Conservation (phyloP, 495 filamentous ascomycete species). For the Melanomma pulvis-pyrius region DNA sequence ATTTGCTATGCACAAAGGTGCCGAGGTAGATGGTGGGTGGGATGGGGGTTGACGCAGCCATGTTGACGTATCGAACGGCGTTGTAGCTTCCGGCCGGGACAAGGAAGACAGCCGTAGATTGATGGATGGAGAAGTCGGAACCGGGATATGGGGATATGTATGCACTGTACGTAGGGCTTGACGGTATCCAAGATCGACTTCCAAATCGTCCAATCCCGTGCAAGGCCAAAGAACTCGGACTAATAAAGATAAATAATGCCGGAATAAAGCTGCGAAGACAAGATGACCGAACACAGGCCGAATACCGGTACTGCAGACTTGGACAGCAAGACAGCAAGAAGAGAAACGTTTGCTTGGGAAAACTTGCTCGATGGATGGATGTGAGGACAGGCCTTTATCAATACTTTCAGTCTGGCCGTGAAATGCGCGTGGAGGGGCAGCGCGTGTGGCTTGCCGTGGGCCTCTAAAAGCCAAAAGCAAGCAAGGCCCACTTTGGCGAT, state of each 20-base stretch:
- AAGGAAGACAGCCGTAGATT: no score
- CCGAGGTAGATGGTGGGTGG: slow-evolving; percentile 50
- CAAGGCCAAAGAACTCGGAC: no score
- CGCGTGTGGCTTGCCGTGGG: not conserved
- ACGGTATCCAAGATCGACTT: no score
- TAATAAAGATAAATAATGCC: no score
- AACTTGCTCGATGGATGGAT: not conserved
- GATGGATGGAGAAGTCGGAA: not conserved
- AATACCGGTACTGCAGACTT: not conserved
- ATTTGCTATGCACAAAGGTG: slow-evolving; percentile 61
- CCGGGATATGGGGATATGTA: not conserved
- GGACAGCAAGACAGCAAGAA: not conserved
- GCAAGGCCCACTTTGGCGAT: not conserved
- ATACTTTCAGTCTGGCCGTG: not conserved
- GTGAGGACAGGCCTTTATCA: not conserved
- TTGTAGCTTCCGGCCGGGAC: no score
- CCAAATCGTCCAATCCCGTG: no score
- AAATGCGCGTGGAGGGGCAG: not conserved
- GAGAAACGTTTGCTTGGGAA: not conserved
- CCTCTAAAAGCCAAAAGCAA: not conserved
- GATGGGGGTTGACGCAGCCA: slow-evolving; percentile 29
- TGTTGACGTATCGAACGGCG: not conserved
- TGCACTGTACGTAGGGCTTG: not conserved
- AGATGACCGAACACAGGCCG: not conserved
- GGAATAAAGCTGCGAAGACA: no score